Percentiles rank a stretch among this genome's conserved stretches.
Conservation (phyloP, 805 yeast genomes). For the Hanseniaspora lindneri region DNA sequence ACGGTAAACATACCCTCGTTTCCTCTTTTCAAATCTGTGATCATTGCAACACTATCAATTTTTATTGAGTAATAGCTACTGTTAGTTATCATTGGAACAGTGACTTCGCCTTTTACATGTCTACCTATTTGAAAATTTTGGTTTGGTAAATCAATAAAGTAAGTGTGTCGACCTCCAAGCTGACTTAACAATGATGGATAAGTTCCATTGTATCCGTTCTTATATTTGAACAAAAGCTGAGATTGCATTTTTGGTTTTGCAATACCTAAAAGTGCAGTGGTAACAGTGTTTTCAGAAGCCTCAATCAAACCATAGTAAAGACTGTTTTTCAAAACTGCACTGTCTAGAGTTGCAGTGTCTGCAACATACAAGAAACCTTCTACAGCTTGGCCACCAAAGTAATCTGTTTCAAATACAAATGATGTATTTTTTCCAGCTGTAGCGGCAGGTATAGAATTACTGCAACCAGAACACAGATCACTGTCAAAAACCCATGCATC, state of each 20-base stretch:
- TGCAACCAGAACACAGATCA: not conserved
- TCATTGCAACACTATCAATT: not conserved
- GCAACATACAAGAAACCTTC: conserved; percentile 4
- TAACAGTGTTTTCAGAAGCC: not conserved
- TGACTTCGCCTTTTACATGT: not conserved
- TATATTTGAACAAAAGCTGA: not conserved
- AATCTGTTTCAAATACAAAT: conserved; percentile 21
- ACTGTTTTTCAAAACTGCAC: not conserved
- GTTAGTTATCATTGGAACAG: conserved; percentile 5
- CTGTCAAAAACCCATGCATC: conserved; percentile 25
- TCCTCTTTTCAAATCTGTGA: not conserved
- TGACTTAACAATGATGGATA: not conserved
- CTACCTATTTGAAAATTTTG: not conserved
- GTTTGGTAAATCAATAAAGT: not conserved
- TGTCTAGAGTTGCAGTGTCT: not conserved
- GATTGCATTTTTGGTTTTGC: conserved; percentile 8
- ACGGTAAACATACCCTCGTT: not conserved
- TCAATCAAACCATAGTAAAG: conserved; percentile 4
- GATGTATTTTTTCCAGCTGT: conserved; percentile 25
- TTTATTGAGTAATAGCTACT: conserved; percentile 3
- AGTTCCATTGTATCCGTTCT: not conserved
- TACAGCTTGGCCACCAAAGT: conserved; percentile 7
- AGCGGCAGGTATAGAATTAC: conserved; percentile 24
- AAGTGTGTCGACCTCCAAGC: not conserved
- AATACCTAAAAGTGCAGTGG: conserved; percentile 2